A percentile compares a stretch with the other conserved stretches of the same genome.
These are phyloP conservation scores for Cardamine chenopodiifolia DNA, from an alignment of 345 rosid genomes.

Conservation along the genomic window DNA sequence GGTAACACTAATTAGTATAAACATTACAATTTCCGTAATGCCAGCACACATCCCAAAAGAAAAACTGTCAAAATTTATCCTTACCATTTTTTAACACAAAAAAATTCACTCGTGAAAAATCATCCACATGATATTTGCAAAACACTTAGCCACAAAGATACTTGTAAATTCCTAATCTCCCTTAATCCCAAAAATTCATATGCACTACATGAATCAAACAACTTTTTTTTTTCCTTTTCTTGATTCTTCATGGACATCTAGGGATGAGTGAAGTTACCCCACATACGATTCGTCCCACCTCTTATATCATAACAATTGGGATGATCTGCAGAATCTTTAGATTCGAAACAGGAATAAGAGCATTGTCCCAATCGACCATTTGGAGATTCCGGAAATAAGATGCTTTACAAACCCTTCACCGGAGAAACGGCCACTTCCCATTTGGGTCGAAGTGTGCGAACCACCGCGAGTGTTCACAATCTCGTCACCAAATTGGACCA, in stretches of 20 bases:
- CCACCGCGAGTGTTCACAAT: slow-evolving; percentile 75
- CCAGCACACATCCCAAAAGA: not conserved
- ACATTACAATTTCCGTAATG: slow-evolving; percentile 10
- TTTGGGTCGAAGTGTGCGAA: slow-evolving; percentile 81
- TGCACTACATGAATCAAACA: slow-evolving; percentile 20
- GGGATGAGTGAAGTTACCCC: slow-evolving; percentile 92
- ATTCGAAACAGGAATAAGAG: slow-evolving; percentile 67
- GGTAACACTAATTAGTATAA: slow-evolving; percentile 11
- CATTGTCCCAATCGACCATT: slow-evolving; percentile 94
- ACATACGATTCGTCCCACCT: slow-evolving; percentile 77
- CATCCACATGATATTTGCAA: slow-evolving; percentile 18
- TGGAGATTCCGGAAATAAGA: slow-evolving; percentile 88
- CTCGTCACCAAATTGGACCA: slow-evolving; percentile 97
- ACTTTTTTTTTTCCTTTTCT: not conserved
- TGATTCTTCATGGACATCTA: slow-evolving; percentile 37
- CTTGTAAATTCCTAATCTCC: slow-evolving; percentile 26
- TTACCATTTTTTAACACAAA: not conserved
- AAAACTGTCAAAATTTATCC: slow-evolving; percentile 18
- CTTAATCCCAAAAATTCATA: slow-evolving; percentile 27
- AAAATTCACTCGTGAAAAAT: not conserved
- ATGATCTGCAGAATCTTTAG: slow-evolving; percentile 76
- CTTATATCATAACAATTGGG: slow-evolving; percentile 87
- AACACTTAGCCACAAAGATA: slow-evolving; percentile 22
- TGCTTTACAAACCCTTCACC: slow-evolving; percentile 93
- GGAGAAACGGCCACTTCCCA: slow-evolving; percentile 97